Conservation (phyloP, 305 asterid genomes). For the Fraxinus sp. region DNA sequence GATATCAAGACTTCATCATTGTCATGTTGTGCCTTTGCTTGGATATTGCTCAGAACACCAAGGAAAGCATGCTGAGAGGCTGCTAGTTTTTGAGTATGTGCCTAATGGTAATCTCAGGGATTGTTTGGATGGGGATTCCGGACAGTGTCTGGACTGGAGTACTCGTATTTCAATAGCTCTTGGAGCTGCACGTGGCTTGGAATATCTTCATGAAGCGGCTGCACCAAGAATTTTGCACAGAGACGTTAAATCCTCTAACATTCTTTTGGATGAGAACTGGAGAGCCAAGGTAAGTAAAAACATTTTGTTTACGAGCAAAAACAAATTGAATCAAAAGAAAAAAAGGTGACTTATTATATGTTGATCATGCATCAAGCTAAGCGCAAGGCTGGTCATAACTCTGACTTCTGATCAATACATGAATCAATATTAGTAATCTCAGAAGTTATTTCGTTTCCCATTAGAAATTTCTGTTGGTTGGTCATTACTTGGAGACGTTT, state of each 20-base stretch:
- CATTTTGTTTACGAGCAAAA: no score
- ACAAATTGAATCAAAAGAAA: not conserved
- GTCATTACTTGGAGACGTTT: not conserved
- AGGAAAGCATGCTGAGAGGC: conserved; percentile 74
- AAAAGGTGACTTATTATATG: not conserved
- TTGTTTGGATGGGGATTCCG: conserved; percentile 65
- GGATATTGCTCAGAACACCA: conserved; percentile 81
- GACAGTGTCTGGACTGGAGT: conserved; percentile 63
- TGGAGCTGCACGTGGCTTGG: conserved; percentile 98
- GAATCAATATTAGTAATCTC: not conserved
- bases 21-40: conserved; percentile 85
- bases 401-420: not conserved
- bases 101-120: conserved; percentile 87
- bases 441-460: not conserved
- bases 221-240: conserved; percentile 96
- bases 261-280: conserved; percentile 87
- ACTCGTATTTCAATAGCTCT: conserved; percentile 76
- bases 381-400: not conserved
- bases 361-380: conserved; percentile 21
- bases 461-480: not conserved
- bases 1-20: conserved; percentile 91
- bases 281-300: conserved; percentile 66
- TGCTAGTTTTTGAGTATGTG: conserved; percentile 79
- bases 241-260: conserved; percentile 90
- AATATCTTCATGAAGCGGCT: conserved; percentile 96